Evolutionary conservation across 1,284 basidiomycete species (phyloP), one percentile per base, ranked within the genome.

Genomic region (Tremellales sp.): DNA sequence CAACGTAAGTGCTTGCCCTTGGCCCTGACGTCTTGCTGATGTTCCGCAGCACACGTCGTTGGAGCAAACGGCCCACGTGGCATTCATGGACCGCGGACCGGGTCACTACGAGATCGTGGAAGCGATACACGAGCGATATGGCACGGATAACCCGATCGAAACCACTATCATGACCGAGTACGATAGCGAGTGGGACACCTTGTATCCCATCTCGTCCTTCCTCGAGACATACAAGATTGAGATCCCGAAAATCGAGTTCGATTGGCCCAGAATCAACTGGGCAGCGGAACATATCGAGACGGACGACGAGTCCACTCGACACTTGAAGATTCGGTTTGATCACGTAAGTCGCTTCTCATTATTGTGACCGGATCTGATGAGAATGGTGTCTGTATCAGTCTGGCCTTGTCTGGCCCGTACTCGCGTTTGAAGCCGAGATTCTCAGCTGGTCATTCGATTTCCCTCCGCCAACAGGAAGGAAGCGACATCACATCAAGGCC

Each of bases 401-500:
- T 22, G 58, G 47, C 33, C 47, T 71, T 10, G 65, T 68, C 10
- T 65, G 45, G 53, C 47, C 65, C 80, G 90, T 88, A 1, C 79
- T 98, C 44, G 87, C 90, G 0, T 97, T 98, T 61, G 86, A 93
- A 45, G 93, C 90, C 0, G 86, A 95, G 53, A 87, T 98, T 6
- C 69, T 93, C 14, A 74, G 80, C 45, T 97, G 94, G 94, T 85
- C 79, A 26, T 76, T 91, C 32, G 85, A 88, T 61, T 75, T 83
- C 53, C 78, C 80, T 47, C 85, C 87, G 0, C 87, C 89, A 0
- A 70, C 80, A 38, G 81, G 83, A 51, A 76, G 79, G 57, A 79
- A 80, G n/a, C 78, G 90, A 6, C 94, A 97, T 67, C 87, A 92
- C 62, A 81, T 97, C 72, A 97, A 94, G 68, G 87, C 65, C 0